These are phyloP conservation scores for Entophlyctis luteolus DNA, from an alignment of 192 early-diverging fungal genomes.

Conservation along the genomic window DNA sequence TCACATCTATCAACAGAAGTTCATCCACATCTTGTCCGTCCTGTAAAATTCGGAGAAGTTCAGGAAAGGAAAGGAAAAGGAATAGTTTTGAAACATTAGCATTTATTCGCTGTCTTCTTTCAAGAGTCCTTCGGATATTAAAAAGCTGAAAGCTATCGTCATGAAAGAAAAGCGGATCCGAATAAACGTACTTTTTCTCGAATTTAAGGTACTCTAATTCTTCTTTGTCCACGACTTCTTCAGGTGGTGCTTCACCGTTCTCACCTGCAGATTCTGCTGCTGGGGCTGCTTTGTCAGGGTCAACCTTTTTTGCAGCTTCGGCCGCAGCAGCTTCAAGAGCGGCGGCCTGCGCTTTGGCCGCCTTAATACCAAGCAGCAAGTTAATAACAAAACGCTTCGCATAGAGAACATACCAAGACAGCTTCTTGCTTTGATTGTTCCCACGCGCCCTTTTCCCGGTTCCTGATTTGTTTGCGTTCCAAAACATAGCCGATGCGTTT, in stretches of 20 bases:
- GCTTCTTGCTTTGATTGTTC: conserved; percentile 46
- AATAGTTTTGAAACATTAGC: too few species aligned
- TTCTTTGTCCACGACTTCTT: conserved; percentile 34
- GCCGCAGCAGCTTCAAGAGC: neutral
- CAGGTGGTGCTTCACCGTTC: neutral
- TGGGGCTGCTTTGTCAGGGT: conserved; percentile 1
- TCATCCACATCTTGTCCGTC: too few species aligned
- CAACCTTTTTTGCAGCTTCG: conserved; percentile 1
- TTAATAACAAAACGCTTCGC: neutral
- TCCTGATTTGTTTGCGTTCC: conserved; percentile 42
- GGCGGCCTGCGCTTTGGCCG: conserved; percentile 1
- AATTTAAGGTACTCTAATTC: conserved; percentile 41
- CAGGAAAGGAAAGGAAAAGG: too few species aligned
- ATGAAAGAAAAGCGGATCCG: neutral
- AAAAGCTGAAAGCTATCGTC: neutral
- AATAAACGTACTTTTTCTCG: conserved; percentile 29
- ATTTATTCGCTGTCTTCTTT: too few species aligned
- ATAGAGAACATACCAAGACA: neutral
- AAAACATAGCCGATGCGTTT: conserved; percentile 40
- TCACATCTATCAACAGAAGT: too few species aligned
- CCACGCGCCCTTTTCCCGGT: conserved; percentile 36
- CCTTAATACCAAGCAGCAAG: neutral
- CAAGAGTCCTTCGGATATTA: conserved; percentile 11
- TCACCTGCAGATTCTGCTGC: conserved; percentile 14
- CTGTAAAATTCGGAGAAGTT: too few species aligned